Evolutionary conservation across 2,329 filamentous ascomycete genomes (phyloP).

Genomic region (Colletotrichum sp.): DNA sequence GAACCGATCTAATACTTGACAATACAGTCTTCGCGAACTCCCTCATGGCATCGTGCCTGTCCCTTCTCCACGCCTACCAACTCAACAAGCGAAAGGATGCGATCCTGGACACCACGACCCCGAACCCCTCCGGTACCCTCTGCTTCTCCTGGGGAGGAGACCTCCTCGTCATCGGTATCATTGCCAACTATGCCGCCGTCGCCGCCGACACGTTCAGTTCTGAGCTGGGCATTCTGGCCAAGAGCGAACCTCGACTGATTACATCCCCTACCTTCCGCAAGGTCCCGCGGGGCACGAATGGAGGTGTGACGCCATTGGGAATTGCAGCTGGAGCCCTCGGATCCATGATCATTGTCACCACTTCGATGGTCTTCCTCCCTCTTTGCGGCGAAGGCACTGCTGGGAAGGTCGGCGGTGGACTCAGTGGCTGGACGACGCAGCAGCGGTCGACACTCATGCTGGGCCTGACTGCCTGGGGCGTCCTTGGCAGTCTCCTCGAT

Average conservation of each 20-base stretch:
- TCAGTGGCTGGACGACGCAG: slow-evolving; percentile 51
- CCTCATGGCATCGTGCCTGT: slow-evolving; percentile 72
- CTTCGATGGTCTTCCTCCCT: slow-evolving; percentile 71
- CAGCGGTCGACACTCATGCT: slow-evolving; percentile 54
- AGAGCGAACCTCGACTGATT: slow-evolving; percentile 79
- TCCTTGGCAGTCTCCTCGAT: slow-evolving; percentile 83
- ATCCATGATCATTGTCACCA: slow-evolving; percentile 71
- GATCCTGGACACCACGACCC: slow-evolving; percentile 35
- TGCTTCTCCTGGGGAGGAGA: slow-evolving; percentile 69
- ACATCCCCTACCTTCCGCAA: slow-evolving; percentile 77
- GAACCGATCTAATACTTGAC: neutral
- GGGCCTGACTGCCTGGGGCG: slow-evolving; percentile 74
- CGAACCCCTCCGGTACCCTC: slow-evolving; percentile 43
- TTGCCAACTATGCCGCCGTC: slow-evolving; percentile 88
- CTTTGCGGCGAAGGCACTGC: slow-evolving; percentile 60
- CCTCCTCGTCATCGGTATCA: slow-evolving; percentile 67
- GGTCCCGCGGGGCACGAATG: slow-evolving; percentile 92
- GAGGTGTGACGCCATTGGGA: slow-evolving; percentile 81
- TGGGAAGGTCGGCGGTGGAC: slow-evolving; percentile 43
- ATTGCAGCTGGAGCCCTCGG: slow-evolving; percentile 77
- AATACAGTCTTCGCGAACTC: slow-evolving; percentile 81
- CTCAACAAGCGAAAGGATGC: slow-evolving; percentile 52
- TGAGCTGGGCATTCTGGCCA: slow-evolving; percentile 90
- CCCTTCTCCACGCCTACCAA: slow-evolving; percentile 65
- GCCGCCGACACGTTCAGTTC: slow-evolving; percentile 94